Evolutionary conservation across 176 grass and related monocot genomes (phyloP), one percentile per base, ranked within the genome.

Genomic region (Rhynchospora pubera): DNA sequence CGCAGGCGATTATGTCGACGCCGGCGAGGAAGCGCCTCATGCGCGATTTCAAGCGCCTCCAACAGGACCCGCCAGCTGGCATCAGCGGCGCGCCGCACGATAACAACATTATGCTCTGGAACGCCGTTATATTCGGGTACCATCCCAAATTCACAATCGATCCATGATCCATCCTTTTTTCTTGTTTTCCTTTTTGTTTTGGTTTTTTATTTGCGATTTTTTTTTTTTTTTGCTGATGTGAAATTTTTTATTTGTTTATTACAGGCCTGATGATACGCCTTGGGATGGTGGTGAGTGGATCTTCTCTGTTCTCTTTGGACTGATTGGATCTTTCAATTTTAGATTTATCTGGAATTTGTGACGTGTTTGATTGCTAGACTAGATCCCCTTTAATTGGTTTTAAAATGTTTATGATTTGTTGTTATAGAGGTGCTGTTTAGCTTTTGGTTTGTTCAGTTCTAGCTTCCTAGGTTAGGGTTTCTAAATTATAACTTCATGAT

Each of bases 41-140:
- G 95, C 92, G 95, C 73, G 95, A 98, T 73, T 98, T 98, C 88
- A 98, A 90, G 90, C 89, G 95, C 46, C 85, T 98, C 86, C 95
- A 98, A 90, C 90, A 98, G 81, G 95, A 98, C 77, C 95, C 95
- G 45, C 95, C 92, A 30, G 92, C 95, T 9, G 95, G 95, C 56
- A 93, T 98, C 89, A 98, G 92, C 79, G 95, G 90, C 78, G 92
- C 92, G 65, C 95, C 95, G 21, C 90, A 94, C 56, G 95, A 98
- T 68, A 98, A 93, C 88, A 94, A 98, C 85, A 98, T 98, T 83
- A 98, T 93, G 92, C 90, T 94, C 3, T 98, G 95, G 95, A 98
- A 98, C 89, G 95, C 95, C 65, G 92, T 98, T 77, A 98, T 98
- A 77, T 98, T 98, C 71, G 92, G 95, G 94, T 97, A 51, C 79